Percentiles rank a stretch among this genome's conserved stretches.
These are phyloP conservation scores for Magnaporthiopsis rhizophila DNA, from an alignment of 2,329 filamentous ascomycete species.

Conservation along the genomic window DNA sequence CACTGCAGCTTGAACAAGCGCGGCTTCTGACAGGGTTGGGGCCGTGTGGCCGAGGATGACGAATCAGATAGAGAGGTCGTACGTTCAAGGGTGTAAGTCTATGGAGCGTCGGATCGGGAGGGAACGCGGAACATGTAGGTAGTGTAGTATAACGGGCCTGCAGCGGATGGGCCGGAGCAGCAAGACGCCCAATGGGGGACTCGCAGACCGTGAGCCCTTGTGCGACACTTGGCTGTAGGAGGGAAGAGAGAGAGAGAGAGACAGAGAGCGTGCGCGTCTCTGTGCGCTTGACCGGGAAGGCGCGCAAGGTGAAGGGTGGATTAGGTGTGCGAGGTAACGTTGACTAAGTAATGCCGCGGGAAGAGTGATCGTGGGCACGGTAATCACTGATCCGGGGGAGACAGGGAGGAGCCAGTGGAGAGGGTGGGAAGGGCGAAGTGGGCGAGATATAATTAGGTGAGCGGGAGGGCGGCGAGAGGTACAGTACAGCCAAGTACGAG, in stretches of 20 bases:
- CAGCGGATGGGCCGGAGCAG: not conserved
- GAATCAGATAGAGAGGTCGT: not conserved
- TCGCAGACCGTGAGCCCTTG: not conserved
- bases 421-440: not conserved
- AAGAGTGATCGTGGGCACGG: not conserved
- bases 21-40: not conserved
- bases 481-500: not conserved
- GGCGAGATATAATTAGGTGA: conserved; percentile 4
- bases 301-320: not conserved
- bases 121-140: not conserved
- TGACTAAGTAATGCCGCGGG: not conserved
- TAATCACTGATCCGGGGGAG: not conserved
- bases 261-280: not conserved
- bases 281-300: not conserved
- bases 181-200: not conserved
- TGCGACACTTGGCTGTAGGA: not conserved
- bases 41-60: not conserved
- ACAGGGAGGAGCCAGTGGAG: not conserved
- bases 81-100: not conserved
- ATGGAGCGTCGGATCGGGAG: not conserved
- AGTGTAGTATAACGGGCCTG: not conserved
- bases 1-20: not conserved
- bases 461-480: conserved; percentile 1
- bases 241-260: too few relatives aligned
- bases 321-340: not conserved